phyloP scores from a whole-genome alignment of 352 stramenopile species.

The Phytopythium litorale region DNA sequence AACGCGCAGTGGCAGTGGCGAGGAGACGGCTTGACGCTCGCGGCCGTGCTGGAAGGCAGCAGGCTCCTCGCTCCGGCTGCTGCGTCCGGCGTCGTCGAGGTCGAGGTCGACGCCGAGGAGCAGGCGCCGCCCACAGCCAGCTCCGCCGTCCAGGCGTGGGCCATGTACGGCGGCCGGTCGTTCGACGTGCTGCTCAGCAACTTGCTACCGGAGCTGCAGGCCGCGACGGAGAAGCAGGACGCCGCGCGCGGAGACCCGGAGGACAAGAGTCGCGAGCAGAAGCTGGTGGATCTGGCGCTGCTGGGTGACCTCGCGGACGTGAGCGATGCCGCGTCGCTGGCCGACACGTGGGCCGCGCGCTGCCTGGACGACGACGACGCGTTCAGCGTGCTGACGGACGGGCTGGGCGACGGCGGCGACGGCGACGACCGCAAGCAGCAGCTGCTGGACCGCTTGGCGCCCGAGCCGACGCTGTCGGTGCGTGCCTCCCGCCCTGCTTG shows the following conservation, averaged over 20 bases:
- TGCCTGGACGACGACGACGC: neutral
- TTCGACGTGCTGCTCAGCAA: constrained; percentile 68
- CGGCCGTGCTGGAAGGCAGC: neutral
- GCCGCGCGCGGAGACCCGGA: constrained; percentile 10
- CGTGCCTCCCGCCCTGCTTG: neutral
- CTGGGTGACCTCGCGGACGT: constrained; percentile 43
- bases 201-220: constrained; percentile 36
- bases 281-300: constrained; percentile 26
- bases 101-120: neutral
- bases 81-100: neutral
- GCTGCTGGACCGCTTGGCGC: neutral
- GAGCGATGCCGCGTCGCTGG: constrained; percentile 44
- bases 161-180: constrained; percentile 28
- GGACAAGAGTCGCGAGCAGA: constrained; percentile 39
- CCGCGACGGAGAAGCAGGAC: constrained; percentile 9
- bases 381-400: neutral
- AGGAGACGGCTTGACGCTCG: neutral
- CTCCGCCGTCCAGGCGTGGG: constrained; percentile 40
- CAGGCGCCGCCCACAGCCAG: neutral
- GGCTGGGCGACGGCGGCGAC: neutral
- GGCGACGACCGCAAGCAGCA: constrained; percentile 3
- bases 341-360: constrained; percentile 33
- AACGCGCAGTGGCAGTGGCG: constrained; percentile 16
- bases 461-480: constrained; percentile 5
- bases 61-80: neutral